phyloP scores from a whole-genome alignment of 2,329 filamentous ascomycete species.

The Paecilomyces formosus region DNA sequence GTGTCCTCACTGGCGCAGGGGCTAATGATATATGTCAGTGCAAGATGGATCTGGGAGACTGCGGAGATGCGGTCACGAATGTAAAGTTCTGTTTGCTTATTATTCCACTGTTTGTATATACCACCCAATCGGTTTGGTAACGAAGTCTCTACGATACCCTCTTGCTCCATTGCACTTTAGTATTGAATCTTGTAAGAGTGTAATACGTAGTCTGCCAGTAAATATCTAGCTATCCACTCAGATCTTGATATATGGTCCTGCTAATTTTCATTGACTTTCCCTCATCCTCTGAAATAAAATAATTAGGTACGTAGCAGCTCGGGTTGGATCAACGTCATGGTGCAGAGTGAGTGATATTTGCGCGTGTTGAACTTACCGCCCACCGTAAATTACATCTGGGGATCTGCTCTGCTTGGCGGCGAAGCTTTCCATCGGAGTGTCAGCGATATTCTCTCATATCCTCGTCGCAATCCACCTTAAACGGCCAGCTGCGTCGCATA shows the following conservation, averaged over 20 bases:
- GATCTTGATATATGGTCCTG: neutral
- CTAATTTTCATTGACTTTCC: neutral
- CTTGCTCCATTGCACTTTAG: neutral
- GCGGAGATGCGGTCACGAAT: neutral
- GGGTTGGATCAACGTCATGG: neutral
- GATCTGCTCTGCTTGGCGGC: conserved; percentile 1
- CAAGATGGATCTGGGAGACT: neutral
- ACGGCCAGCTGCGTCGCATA: neutral
- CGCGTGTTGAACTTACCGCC: conserved; percentile 15
- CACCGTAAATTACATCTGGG: conserved; percentile 22
- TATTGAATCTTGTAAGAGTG: too few relatives aligned
- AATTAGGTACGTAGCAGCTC: neutral
- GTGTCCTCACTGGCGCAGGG: neutral
- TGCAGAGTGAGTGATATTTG: neutral
- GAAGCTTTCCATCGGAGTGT: neutral
- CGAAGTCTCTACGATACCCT: conserved; percentile 32
- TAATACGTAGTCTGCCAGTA: too few relatives aligned
- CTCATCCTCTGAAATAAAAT: neutral
- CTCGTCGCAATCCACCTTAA: neutral
- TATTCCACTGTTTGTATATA: conserved; percentile 24
- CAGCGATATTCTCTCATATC: neutral
- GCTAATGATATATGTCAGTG: neutral
- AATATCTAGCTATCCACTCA: neutral
- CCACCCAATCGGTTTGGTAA: conserved; percentile 27
- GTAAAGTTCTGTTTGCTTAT: neutral